These are phyloP conservation scores for Termitomyces sp. DNA, from an alignment of 768 basidiomycete genomes.

Conservation along the genomic window DNA sequence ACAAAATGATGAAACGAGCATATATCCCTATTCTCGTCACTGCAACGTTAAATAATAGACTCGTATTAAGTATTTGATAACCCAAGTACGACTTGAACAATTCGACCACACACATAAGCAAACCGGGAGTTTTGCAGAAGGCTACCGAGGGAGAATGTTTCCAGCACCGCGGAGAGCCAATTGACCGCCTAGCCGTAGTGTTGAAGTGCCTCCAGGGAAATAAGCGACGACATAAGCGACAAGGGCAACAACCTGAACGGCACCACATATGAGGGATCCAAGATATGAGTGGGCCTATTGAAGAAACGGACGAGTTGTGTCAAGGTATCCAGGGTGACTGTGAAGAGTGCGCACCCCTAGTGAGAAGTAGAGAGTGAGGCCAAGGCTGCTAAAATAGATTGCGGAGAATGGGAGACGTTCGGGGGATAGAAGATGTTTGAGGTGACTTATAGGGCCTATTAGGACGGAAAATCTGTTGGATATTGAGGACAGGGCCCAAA, in stretches of 20 bases:
- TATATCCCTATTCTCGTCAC: background rate
- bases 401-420: slow-evolving; percentile 82
- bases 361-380: slow-evolving; percentile 86
- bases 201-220: slow-evolving; percentile 87
- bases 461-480: slow-evolving; percentile 68
- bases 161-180: slow-evolving; percentile 82
- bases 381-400: slow-evolving; percentile 80
- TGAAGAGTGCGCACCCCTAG: slow-evolving; percentile 58
- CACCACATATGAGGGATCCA: slow-evolving; percentile 77
- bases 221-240: slow-evolving; percentile 89
- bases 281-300: slow-evolving; percentile 74
- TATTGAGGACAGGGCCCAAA: background rate
- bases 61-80: background rate
- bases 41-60: background rate
- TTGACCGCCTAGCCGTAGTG: slow-evolving; percentile 73
- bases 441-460: slow-evolving; percentile 85
- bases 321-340: background rate
- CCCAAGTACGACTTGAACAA: background rate
- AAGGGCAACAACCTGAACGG: slow-evolving; percentile 81
- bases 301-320: background rate
- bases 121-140: no score
- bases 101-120: background rate
- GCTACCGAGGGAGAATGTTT: slow-evolving; percentile 69
- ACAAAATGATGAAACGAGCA: background rate
- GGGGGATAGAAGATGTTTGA: slow-evolving; percentile 79